Evolutionary conservation across 23 red algal genomes (phyloP), one percentile per base, ranked within the genome.

Genomic region (Gracilaria gracilis): DNA sequence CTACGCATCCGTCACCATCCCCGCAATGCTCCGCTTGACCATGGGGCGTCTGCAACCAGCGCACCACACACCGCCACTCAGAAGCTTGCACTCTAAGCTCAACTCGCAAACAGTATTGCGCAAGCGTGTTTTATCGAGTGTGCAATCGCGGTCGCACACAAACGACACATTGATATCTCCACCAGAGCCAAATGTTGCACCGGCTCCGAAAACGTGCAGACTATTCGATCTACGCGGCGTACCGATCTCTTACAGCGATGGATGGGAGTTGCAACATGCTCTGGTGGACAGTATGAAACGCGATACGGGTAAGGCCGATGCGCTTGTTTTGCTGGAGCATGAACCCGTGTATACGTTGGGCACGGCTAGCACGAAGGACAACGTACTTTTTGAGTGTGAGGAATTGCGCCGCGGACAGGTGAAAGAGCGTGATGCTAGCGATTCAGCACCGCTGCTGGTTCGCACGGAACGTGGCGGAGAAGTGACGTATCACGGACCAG

Each of bases 401-500:
- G 76, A 72, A 27, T 27, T 75, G 38, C 89, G 89, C 47, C 89
- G 79, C 27, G 76, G 44, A 8, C 23, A 81, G 15, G 16, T 36
- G 9, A 39, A 44, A 61, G 4, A 33, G 20, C 72, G 58, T 17
- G 51, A 17, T 12, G 38, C 0, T 0, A 28, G 21, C 2, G 37
- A 36, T 20, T 21, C 46, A 13, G 37, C 79, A 25, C 73, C 88
- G 31, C 31, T 70, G 31, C 15, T 93, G 37, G 61, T 90, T 12
- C 93, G 96, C 29, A 98, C 94, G 2, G 96, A 98, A 50, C 88
- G 96, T 24, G 96, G 96, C 34, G 96, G 96, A 7, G 88, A 98
- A 38, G 93, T 98, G 11, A 98, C 96, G 28, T 98, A 93, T 70
- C 96, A 98, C 81, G 96, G 93, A 31, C 96, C 96, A 9, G 96